Percentiles rank a stretch among this genome's conserved stretches.
phyloP scores from a whole-genome alignment of 2,329 filamentous ascomycete species.

The Phoma sp. region DNA sequence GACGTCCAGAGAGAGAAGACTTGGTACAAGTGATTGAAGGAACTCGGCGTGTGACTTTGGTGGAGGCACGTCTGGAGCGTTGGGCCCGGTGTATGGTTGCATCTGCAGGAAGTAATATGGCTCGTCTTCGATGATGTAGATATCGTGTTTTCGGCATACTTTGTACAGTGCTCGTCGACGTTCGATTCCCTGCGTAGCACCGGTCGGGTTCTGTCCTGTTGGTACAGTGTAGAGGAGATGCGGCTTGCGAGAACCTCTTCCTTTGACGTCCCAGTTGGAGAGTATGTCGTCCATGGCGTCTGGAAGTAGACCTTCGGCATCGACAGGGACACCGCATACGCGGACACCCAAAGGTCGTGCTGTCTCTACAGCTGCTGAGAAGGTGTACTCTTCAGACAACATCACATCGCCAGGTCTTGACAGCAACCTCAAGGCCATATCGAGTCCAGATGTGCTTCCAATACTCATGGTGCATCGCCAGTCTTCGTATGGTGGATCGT shows the following conservation, averaged over 20 bases:
- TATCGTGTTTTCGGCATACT: constrained; percentile 80
- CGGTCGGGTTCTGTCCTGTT: constrained; percentile 90
- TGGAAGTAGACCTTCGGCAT: constrained; percentile 69
- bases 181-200: constrained; percentile 74
- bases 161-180: constrained; percentile 76
- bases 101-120: constrained; percentile 95
- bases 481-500: constrained; percentile 84
- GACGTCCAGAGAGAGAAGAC: constrained; percentile 77
- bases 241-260: constrained; percentile 65
- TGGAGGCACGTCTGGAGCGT: constrained; percentile 58
- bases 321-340: constrained; percentile 67
- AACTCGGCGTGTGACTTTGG: constrained; percentile 74
- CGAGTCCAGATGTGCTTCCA: constrained; percentile 84
- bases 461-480: constrained; percentile 85
- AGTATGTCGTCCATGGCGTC: constrained; percentile 67
- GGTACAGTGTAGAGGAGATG: constrained; percentile 74
- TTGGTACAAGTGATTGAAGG: constrained; percentile 73
- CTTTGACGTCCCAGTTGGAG: constrained; percentile 67
- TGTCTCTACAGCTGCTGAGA: constrained; percentile 75
- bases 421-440: constrained; percentile 84
- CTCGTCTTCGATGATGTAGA: constrained; percentile 90
- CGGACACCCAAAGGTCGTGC: constrained; percentile 67
- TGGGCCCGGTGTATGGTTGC: constrained; percentile 70
- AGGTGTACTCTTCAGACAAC: constrained; percentile 90
- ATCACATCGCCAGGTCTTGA: constrained; percentile 76